Evolutionary conservation across 106 monocot species (phyloP), one percentile per base, ranked within the genome.

Genomic region (Dioscorea dumetorum): DNA sequence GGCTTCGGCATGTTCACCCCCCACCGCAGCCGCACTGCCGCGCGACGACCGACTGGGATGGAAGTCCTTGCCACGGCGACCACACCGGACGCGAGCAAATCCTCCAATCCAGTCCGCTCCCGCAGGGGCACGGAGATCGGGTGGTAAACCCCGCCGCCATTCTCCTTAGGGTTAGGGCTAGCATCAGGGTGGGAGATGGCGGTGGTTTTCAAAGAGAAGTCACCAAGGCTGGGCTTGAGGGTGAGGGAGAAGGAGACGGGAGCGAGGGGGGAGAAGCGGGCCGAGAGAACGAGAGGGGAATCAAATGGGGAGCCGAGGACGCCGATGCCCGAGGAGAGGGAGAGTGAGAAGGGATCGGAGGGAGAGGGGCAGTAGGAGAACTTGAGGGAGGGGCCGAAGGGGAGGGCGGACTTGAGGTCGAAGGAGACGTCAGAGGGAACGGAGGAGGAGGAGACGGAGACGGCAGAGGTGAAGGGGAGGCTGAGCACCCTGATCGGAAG

Each of bases 1-100:
- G 48, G 33, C 61, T 28, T 16, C 71, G 70, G 34, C 12, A 73
- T 3, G 22, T 57, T 63, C 53, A 57, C 64, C 34, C 63, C 64
- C 73, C 73, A 73, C 34, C 73, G 50, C 13, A 73, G 28, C 63
- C 28, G 53, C 64, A 73, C 18, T 20, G 63, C 73, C 8, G 64
- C 64, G 32, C 64, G 20, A 14, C 17, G n/a, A 4, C 52, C 64
- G 56, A 57, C 56, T 35, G 73, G 73, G 33, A 73, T 16, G 35
- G 73, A 11, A 41, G 64, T 73, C 20, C 56, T 64, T 21, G 53
- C 73, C 52, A 12, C 48, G 22, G 48, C 63, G 62, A 33, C 61
- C 4, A 63, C 31, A 4, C 72, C 72, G 48, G 65, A 51, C 9
- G 63, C 4, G 31, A 65, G 52, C 9, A 61, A 48, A 35, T 34